Base-by-base conservation (phyloP, 306 rosid species). In the Cicer yamashitae region DNA sequence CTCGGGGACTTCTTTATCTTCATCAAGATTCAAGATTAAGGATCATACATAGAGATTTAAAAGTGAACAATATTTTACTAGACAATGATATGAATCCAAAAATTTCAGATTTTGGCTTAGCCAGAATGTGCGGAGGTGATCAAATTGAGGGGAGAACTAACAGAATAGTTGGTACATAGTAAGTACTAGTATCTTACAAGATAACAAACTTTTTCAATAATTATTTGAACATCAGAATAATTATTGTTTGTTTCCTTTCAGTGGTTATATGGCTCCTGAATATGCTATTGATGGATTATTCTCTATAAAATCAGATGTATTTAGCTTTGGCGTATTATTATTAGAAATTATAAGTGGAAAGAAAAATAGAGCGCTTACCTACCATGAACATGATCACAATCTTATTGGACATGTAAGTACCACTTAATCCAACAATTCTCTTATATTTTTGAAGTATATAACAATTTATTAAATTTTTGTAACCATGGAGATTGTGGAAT, bases 221-320 rank as follows among this genome's bases (percentile, higher is more conserved):
- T 13, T 13, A 50, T 6, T 50, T 12, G 15, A 50, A n/a, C 56
- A 6, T 50, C 1, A 50, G 15, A 14, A 1, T 50, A n/a, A 50
- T 1, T n/a, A 4, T 39, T 39, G 1, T 1, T 2, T 47, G 7
- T 3, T 37, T 50, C 0, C 10, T 52, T 71, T 8, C 63, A 71
- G 51, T 3, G 75, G 64, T 17, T 71, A 71, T 15, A 71, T 71
- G 75, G 64, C 75, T 1, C 75, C 52, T 5, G 75, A 71, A 53
- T 71, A 53, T 53, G 50, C 20, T 2, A n/a, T 39, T 9, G 11
- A 40, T 39, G 75, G 75, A 11, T 3, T 71, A 6, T 71, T 53
- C 30, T 71, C 64, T 1, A 10, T 10, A 0, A 71, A 71, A 18
- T 71, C 75, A 2, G 64, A 71, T 53, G 63, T 71, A 5, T 71